Evolutionary conservation across 108 stramenopile species (phyloP), one percentile per base, ranked within the genome.

Genomic region (Stephanodiscus minutulus): DNA sequence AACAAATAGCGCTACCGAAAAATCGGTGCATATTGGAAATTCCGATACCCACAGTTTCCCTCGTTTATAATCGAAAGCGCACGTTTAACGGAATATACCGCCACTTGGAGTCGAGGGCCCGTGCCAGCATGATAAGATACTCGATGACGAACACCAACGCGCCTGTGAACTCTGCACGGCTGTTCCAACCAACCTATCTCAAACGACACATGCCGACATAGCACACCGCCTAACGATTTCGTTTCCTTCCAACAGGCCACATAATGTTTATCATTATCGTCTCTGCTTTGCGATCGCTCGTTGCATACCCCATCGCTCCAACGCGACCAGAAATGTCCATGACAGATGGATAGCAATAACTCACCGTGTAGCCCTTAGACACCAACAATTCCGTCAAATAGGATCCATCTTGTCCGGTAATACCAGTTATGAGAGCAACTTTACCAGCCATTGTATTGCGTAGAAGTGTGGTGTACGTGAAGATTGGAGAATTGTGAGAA

Each of bases 371-470:
- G 69, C 97, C 97, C 77, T 99, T 99, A 11, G 83, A 87, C 24
- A 99, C 74, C 31, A 98, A 77, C 37, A 98, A 85, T 76, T 98
- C 98, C 7, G 97, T 90, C 46, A 99, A 86, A 70, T 99, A 99
- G 18, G 97, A 98, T 28, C 98, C 98, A 82, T 99, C 98, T 70
- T 99, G 98, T 9, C 98, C 98, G 17, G 98, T 99, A 68, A 99
- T 98, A 47, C 98, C 98, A 29, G 98, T 98, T 73, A 98, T 87
- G 15, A 98, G 83, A 12, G 98, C 98, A 17, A 91, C 88, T 81
- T 94, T 95, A 41, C 76, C 76, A 43, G 63, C 63, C 64, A 65
- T 64, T 21, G 53, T 44, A 21, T 33, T 66, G 28, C 7, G 24
- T 66, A 15, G 13, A 18, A 58, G 36, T n/a, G n/a, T n/a, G n/a